These are phyloP conservation scores for Metschnikowia noctiluminum DNA, from an alignment of 805 yeast species.

Conservation along the genomic window DNA sequence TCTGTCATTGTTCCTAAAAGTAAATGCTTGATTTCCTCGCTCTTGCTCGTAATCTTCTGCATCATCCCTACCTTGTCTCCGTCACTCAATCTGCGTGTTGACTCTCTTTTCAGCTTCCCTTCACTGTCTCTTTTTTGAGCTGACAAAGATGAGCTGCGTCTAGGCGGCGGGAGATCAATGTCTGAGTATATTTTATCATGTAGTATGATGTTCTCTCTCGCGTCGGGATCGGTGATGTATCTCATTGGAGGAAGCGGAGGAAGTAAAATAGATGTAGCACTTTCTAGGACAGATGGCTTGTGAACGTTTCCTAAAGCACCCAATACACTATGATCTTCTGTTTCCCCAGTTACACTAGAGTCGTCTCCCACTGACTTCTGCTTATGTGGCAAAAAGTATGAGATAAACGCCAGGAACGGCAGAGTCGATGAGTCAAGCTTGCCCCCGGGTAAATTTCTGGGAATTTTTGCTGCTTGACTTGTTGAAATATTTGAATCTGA, in stretches of 20 bases:
- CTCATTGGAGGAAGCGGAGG: slow-evolving; percentile 76
- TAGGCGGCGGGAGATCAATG: slow-evolving; percentile 40
- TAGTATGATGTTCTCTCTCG: slow-evolving; percentile 63
- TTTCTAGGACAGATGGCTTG: slow-evolving; percentile 69
- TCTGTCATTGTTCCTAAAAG: slow-evolving; percentile 29
- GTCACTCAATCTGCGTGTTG: background rate
- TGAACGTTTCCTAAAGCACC: slow-evolving; percentile 40
- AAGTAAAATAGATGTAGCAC: slow-evolving; percentile 71
- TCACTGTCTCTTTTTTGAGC: background rate
- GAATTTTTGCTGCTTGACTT: slow-evolving; percentile 16
- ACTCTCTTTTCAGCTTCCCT: background rate
- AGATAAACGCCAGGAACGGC: slow-evolving; percentile 36
- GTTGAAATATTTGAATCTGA: background rate
- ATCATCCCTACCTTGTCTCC: slow-evolving; percentile 14
- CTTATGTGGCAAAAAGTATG: slow-evolving; percentile 43
- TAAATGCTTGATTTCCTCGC: slow-evolving; percentile 17
- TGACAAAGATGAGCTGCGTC: background rate
- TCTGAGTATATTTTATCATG: slow-evolving; percentile 79
- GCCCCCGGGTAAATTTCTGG: slow-evolving; percentile 17
- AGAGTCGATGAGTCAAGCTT: slow-evolving; percentile 16
- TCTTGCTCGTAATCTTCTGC: slow-evolving; percentile 13
- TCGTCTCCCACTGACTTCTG: slow-evolving; percentile 18
- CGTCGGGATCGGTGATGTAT: slow-evolving; percentile 64
- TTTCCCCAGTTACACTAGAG: slow-evolving; percentile 5
- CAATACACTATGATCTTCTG: background rate